Conservation (phyloP, 441 rosid species). For the Arabidopsis lyrata region DNA sequence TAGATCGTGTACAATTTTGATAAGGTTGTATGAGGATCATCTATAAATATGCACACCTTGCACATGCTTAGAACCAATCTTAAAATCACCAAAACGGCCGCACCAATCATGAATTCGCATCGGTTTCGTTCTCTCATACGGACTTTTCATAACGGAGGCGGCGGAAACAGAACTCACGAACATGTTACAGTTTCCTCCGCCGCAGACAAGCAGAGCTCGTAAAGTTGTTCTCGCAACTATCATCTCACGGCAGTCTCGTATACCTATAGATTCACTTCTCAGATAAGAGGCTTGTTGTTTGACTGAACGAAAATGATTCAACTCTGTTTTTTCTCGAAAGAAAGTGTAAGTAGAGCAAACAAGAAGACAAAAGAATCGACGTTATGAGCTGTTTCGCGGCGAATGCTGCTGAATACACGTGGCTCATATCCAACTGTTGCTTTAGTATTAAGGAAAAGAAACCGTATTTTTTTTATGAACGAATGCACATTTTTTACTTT, state of each 20-base stretch:
- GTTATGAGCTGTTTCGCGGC: constrained; percentile 33
- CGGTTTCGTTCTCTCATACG: background rate
- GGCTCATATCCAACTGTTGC: background rate
- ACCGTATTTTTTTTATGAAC: background rate
- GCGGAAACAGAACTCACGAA: constrained; percentile 7
- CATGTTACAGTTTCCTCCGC: constrained; percentile 10
- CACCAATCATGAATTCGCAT: constrained; percentile 8
- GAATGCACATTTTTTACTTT: background rate
- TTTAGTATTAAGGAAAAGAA: background rate
- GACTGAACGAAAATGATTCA: background rate
- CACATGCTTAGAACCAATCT: background rate
- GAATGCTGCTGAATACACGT: constrained; percentile 3
- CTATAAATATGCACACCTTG: constrained; percentile 18
- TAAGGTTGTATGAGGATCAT: background rate
- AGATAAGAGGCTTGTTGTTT: background rate
- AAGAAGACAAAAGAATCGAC: background rate
- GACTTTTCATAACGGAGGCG: background rate
- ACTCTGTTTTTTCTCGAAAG: background rate
- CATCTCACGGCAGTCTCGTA: constrained; percentile 15
- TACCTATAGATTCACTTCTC: background rate
- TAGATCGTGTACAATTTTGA: background rate
- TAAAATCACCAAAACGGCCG: background rate
- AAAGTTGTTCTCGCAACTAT: constrained; percentile 11
- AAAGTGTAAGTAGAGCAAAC: background rate
- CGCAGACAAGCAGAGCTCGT: constrained; percentile 21